Conservation (phyloP, 805 yeast species). For the Monosporozyma solicola region DNA sequence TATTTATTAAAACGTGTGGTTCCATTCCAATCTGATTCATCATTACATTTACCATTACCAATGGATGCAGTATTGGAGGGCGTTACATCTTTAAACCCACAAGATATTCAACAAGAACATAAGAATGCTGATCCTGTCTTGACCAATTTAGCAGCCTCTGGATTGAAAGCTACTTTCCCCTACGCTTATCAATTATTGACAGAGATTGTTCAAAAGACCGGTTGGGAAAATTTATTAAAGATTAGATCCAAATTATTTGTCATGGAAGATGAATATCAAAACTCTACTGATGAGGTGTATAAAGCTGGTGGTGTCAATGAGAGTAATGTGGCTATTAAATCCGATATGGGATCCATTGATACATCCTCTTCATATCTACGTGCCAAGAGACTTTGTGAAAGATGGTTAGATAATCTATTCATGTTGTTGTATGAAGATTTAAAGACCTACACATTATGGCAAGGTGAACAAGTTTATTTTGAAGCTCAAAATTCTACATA, state of each 20-base stretch:
- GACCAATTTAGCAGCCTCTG: slow-evolving; percentile 58
- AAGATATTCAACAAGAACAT: slow-evolving; percentile 58
- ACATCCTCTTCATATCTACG: slow-evolving; percentile 32
- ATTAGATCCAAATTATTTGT: slow-evolving; percentile 57
- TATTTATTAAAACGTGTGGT: slow-evolving; percentile 53
- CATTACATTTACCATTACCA: slow-evolving; percentile 67
- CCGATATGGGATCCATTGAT: slow-evolving; percentile 3
- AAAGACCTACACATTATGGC: slow-evolving; percentile 83
- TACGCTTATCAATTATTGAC: slow-evolving; percentile 54
- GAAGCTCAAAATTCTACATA: slow-evolving; percentile 79
- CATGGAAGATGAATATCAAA: slow-evolving; percentile 53
- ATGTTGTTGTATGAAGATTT: slow-evolving; percentile 65
- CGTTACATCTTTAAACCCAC: slow-evolving; percentile 58
- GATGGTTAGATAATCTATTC: slow-evolving; percentile 72
- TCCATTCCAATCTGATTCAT: slow-evolving; percentile 30
- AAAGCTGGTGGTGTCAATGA: background rate
- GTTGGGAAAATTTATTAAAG: slow-evolving; percentile 62
- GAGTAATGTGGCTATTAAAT: background rate
- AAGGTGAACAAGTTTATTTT: slow-evolving; percentile 81
- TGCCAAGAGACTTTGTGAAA: slow-evolving; percentile 59
- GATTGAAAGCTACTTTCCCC: slow-evolving; percentile 49
- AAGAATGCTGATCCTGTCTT: slow-evolving; percentile 53
- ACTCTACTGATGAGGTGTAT: slow-evolving; percentile 16
- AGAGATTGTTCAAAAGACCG: slow-evolving; percentile 53
- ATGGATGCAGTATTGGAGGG: slow-evolving; percentile 62